These are phyloP conservation scores for Mortierella sp. DNA, from an alignment of 371 early-diverging fungal species.

Conservation along the genomic window DNA sequence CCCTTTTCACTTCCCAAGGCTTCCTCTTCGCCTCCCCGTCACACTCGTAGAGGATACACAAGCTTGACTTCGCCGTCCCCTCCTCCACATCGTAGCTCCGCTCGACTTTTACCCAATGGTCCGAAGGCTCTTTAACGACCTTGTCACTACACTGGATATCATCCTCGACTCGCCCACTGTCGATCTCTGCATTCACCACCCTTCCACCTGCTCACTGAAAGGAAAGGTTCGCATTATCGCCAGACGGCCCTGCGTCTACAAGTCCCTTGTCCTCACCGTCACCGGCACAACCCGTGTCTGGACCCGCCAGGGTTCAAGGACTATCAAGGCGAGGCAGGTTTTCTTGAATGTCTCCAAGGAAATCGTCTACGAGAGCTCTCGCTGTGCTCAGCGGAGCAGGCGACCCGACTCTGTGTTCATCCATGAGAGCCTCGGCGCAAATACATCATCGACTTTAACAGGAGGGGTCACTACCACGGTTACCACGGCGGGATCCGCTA, in stretches of 20 bases:
- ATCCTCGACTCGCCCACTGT: conserved; percentile 22
- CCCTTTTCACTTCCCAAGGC: too few relatives aligned
- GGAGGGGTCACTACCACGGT: too few relatives aligned
- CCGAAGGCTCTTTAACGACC: conserved; percentile 33
- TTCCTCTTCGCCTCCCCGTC: too few relatives aligned
- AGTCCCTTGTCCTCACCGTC: conserved; percentile 33
- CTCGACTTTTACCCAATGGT: conserved; percentile 11
- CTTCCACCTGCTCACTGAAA: conserved; percentile 21
- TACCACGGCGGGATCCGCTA: too few relatives aligned
- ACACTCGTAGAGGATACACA: too few relatives aligned
- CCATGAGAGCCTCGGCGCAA: too few relatives aligned
- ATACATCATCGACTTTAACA: too few relatives aligned
- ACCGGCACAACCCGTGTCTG: conserved; percentile 27
- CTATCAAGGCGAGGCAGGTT: conserved; percentile 24
- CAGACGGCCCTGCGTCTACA: conserved; percentile 38
- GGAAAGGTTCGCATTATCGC: conserved; percentile 46
- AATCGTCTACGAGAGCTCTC: conserved; percentile 16
- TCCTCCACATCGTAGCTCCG: too few relatives aligned
- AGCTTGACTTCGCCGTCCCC: too few relatives aligned
- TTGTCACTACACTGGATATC: conserved; percentile 40
- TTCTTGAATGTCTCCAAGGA: conserved; percentile 26
- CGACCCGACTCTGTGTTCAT: too few relatives aligned
- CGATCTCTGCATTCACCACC: conserved; percentile 32
- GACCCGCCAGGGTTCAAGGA: conserved; percentile 22
- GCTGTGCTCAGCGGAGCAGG: too few relatives aligned